These are phyloP conservation scores for Oryza longistaminata DNA, from an alignment of 176 grass and related monocot genomes.

Conservation along the genomic window DNA sequence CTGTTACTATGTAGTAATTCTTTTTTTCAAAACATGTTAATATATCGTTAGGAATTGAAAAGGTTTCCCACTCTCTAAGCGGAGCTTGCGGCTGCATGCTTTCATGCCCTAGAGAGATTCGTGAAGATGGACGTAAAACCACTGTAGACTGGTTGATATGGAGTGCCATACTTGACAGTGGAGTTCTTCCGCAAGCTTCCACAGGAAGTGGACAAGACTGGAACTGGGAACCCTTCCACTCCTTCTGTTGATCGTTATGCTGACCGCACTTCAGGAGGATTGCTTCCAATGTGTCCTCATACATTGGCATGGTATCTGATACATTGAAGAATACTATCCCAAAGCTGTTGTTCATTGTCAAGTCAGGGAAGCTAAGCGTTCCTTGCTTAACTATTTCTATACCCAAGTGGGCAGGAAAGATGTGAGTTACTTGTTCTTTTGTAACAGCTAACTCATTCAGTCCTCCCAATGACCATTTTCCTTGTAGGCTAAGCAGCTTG, in stretches of 20 bases:
- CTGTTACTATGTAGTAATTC: not conserved
- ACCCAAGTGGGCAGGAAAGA: conserved; percentile 82
- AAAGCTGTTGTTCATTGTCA: conserved; percentile 91
- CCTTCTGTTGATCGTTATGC: conserved; percentile 65
- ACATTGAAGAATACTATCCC: conserved; percentile 86
- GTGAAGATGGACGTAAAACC: conserved; percentile 79
- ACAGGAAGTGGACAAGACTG: conserved; percentile 76
- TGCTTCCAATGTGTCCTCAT: conserved; percentile 85
- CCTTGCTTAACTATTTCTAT: conserved; percentile 80
- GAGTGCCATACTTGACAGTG: conserved; percentile 81
- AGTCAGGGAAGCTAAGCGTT: conserved; percentile 88
- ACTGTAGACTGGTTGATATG: conserved; percentile 85
- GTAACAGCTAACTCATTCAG: not conserved
- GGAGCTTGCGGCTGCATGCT: conserved; percentile 79
- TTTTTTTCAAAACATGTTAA: conserved; percentile 8
- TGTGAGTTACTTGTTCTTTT: conserved; percentile 46
- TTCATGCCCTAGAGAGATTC: conserved; percentile 70
- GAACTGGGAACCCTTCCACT: conserved; percentile 46
- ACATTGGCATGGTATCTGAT: conserved; percentile 90
- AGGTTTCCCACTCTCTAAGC: conserved; percentile 82
- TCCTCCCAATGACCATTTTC: conserved; percentile 1
- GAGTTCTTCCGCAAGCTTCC: conserved; percentile 95
- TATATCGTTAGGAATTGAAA: conserved; percentile 67
- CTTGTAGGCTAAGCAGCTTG: conserved; percentile 69
- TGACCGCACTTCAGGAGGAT: conserved; percentile 88